Conservation (phyloP, 2,329 filamentous ascomycete genomes). For the Didymella exigua region DNA sequence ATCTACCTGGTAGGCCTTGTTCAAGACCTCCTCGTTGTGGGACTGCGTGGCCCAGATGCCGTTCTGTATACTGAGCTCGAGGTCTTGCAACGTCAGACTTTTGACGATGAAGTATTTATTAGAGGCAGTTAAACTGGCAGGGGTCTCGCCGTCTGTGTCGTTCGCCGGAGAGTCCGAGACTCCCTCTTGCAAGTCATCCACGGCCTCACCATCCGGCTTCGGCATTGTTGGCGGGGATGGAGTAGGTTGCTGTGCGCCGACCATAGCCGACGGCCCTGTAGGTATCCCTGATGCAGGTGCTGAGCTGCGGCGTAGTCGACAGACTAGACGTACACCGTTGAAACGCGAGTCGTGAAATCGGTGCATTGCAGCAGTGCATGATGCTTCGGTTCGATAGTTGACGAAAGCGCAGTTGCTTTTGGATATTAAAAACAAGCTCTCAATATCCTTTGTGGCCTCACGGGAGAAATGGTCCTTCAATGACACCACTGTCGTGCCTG, state of each 20-base stretch:
- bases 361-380: slow-evolving; percentile 76
- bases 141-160: slow-evolving; percentile 19
- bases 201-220: slow-evolving; percentile 19
- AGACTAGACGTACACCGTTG: slow-evolving; percentile 82
- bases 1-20: slow-evolving; percentile 78
- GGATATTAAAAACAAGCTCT: slow-evolving; percentile 91
- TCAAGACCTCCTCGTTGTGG: slow-evolving; percentile 86
- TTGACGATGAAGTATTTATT: slow-evolving; percentile 93
- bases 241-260: slow-evolving; percentile 31
- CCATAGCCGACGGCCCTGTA: slow-evolving; percentile 60
- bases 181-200: slow-evolving; percentile 18
- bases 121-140: slow-evolving; percentile 50
- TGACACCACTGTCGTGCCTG: slow-evolving; percentile 77
- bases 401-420: slow-evolving; percentile 98
- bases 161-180: slow-evolving; percentile 14
- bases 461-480: slow-evolving; percentile 91
- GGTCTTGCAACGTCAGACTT: slow-evolving; percentile 86
- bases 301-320: slow-evolving; percentile 70
- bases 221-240: slow-evolving; percentile 37
- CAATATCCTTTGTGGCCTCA: slow-evolving; percentile 74
- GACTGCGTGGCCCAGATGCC: slow-evolving; percentile 93
- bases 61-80: slow-evolving; percentile 85
- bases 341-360: slow-evolving; percentile 92
- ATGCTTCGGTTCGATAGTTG: slow-evolving; percentile 83
- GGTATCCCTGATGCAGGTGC: slow-evolving; percentile 56